phyloP scores from a whole-genome alignment of 1,139 yeast genomes.

The Yamadazyma aaseri region DNA sequence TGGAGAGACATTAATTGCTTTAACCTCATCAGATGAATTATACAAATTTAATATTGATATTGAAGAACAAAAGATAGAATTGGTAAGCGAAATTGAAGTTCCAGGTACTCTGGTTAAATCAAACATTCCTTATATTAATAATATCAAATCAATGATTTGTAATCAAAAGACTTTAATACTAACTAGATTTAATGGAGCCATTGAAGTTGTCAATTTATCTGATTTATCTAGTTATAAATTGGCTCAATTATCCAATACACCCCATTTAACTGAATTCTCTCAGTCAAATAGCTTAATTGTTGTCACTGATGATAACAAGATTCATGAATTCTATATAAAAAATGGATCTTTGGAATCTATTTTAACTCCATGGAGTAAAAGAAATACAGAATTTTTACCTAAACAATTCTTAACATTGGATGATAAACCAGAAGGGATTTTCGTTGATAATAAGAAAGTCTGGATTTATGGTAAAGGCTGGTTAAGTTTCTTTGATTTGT shows the following conservation, averaged over 20 bases:
- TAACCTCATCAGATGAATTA: slow-evolving; percentile 67
- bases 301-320: slow-evolving; percentile 70
- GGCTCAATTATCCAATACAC: slow-evolving; percentile 30
- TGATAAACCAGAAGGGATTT: slow-evolving; percentile 76
- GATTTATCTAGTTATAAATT: slow-evolving; percentile 46
- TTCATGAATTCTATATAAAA: slow-evolving; percentile 57
- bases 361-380: slow-evolving; percentile 77
- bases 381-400: slow-evolving; percentile 76
- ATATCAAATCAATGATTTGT: slow-evolving; percentile 52
- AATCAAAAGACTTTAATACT: slow-evolving; percentile 46
- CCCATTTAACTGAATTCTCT: slow-evolving; percentile 65
- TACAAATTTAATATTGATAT: slow-evolving; percentile 43
- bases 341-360: slow-evolving; percentile 24
- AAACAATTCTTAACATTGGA: slow-evolving; percentile 54
- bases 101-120: slow-evolving; percentile 27
- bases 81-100: slow-evolving; percentile 43
- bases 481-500: slow-evolving; percentile 72
- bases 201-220: slow-evolving; percentile 49
- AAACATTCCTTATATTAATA: slow-evolving; percentile 34
- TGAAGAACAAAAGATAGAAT: slow-evolving; percentile 23
- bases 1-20: slow-evolving; percentile 48
- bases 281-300: slow-evolving; percentile 53
- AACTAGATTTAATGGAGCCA: slow-evolving; percentile 57
- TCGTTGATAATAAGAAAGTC: slow-evolving; percentile 41
- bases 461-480: slow-evolving; percentile 93